Conservation (phyloP, 352 stramenopile genomes). For the Phytophthora sansomeana region DNA sequence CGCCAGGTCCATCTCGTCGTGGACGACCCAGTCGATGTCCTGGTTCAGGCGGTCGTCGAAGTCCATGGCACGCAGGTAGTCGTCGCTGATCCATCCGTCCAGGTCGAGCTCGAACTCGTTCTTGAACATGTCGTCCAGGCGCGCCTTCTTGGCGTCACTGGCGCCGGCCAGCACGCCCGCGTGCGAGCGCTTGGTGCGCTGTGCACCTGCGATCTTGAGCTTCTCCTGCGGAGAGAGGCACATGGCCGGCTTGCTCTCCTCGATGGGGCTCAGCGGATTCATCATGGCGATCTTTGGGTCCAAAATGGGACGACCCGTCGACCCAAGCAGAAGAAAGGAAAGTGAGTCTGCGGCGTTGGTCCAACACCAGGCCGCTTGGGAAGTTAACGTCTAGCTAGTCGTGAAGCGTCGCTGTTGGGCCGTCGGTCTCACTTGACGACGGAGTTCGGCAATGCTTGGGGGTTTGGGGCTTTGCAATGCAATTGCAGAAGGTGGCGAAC, state of each 20-base stretch:
- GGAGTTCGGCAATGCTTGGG: constrained; percentile 9
- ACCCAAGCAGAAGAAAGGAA: constrained; percentile 8
- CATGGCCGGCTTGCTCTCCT: constrained; percentile 63
- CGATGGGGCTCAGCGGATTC: constrained; percentile 40
- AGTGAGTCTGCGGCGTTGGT: constrained; percentile 10
- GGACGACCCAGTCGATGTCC: constrained; percentile 84
- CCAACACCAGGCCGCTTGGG: constrained; percentile 26
- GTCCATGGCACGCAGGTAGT: constrained; percentile 79
- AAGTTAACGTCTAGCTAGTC: constrained; percentile 18
- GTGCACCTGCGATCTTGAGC: constrained; percentile 45
- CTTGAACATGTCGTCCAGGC: constrained; percentile 44
- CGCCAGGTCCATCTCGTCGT: constrained; percentile 71
- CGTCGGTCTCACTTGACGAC: constrained; percentile 14
- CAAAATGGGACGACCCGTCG: constrained; percentile 23
- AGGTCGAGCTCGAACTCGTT: constrained; percentile 51
- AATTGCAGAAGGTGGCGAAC: constrained; percentile 13
- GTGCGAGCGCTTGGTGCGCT: constrained; percentile 57
- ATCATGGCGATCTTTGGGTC: constrained; percentile 40
- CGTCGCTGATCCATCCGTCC: constrained; percentile 82
- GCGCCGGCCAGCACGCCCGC: constrained; percentile 13
- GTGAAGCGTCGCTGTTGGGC: constrained; percentile 16
- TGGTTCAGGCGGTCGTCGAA: constrained; percentile 80
- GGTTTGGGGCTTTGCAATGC: background rate
- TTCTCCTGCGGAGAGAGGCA: constrained; percentile 80
- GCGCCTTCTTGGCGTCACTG: constrained; percentile 41